Conservation (phyloP, 2,329 filamentous ascomycete genomes). For the Aspergillus sp. region DNA sequence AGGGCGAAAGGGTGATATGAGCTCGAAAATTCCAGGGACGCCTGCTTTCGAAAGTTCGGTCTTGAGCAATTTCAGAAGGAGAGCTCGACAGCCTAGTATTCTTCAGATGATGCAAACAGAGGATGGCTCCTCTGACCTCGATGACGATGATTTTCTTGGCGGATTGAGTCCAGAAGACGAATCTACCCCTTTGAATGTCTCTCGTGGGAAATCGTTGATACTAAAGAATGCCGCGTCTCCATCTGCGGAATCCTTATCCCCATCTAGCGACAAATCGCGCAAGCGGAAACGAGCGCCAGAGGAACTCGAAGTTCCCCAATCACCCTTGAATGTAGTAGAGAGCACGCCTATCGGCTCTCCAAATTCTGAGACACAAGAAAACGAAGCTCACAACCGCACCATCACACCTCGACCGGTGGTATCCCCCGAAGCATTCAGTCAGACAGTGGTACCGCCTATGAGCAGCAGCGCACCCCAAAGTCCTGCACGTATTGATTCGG, state of each 20-base stretch:
- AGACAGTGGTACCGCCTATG: constrained; percentile 32
- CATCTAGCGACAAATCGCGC: constrained; percentile 23
- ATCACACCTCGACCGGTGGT: constrained; percentile 6
- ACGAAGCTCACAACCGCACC: constrained; percentile 3
- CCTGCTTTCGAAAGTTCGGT: constrained; percentile 38
- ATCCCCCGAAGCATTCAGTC: constrained; percentile 22
- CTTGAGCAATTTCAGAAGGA: constrained; percentile 38
- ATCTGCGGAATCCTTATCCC: constrained; percentile 19
- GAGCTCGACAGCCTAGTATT: constrained; percentile 40
- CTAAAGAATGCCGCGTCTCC: constrained; percentile 14
- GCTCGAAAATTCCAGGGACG: constrained; percentile 32
- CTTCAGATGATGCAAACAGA: constrained; percentile 40
- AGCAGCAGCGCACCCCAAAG: constrained; percentile 27
- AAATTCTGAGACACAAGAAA: neutral
- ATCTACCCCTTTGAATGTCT: constrained; percentile 37
- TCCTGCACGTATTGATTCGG: constrained; percentile 11
- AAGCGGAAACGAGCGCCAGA: constrained; percentile 31
- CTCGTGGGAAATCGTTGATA: constrained; percentile 27
- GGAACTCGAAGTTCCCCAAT: constrained; percentile 23
- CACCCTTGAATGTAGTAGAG: constrained; percentile 13
- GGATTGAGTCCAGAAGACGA: constrained; percentile 39
- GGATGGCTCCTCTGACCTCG: constrained; percentile 31
- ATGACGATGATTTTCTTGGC: constrained; percentile 36
- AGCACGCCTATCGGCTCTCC: constrained; percentile 15
- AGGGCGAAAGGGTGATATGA: constrained; percentile 31